A percentile compares a stretch with the other conserved stretches of the same genome.
phyloP scores from a whole-genome alignment of 192 early-diverging fungal genomes.

The Backusella westeae region DNA sequence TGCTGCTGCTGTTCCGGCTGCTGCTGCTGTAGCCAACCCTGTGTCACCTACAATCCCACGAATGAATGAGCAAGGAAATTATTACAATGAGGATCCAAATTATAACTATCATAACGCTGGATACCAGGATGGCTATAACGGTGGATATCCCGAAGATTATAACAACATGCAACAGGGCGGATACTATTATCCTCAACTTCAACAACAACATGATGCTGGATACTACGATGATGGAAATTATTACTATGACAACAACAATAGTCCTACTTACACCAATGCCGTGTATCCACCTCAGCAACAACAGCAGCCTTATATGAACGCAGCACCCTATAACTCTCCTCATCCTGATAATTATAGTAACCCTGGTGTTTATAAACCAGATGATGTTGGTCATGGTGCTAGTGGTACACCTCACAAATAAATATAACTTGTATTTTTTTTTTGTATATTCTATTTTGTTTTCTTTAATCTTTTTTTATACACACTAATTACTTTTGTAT shows the following conservation, averaged over 20 bases:
- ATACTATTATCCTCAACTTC: slow-evolving; percentile 9
- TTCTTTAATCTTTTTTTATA: too few relatives aligned
- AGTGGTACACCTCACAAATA: background rate
- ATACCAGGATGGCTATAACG: background rate
- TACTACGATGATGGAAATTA: slow-evolving; percentile 26
- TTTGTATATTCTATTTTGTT: background rate
- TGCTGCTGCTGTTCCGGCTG: background rate
- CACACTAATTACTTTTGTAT: too few relatives aligned
- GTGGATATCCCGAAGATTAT: background rate
- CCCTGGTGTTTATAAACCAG: slow-evolving; percentile 3
- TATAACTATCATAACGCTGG: background rate
- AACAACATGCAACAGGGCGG: background rate
- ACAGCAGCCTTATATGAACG: background rate
- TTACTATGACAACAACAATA: slow-evolving; percentile 18
- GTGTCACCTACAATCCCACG: slow-evolving; percentile 25
- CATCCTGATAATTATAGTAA: background rate
- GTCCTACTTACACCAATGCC: background rate
- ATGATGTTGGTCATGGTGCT: background rate
- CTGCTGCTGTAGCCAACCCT: background rate
- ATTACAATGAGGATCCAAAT: slow-evolving; percentile 7
- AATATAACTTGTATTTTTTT: background rate
- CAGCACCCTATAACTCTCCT: background rate
- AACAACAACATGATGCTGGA: slow-evolving; percentile 7
- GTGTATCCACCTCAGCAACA: background rate
- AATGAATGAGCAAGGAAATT: slow-evolving; percentile 21